Percentiles rank a stretch among this genome's conserved stretches.
Evolutionary conservation across 169 alveolate species (phyloP).

Genomic region (Eimeria falciformis): DNA sequence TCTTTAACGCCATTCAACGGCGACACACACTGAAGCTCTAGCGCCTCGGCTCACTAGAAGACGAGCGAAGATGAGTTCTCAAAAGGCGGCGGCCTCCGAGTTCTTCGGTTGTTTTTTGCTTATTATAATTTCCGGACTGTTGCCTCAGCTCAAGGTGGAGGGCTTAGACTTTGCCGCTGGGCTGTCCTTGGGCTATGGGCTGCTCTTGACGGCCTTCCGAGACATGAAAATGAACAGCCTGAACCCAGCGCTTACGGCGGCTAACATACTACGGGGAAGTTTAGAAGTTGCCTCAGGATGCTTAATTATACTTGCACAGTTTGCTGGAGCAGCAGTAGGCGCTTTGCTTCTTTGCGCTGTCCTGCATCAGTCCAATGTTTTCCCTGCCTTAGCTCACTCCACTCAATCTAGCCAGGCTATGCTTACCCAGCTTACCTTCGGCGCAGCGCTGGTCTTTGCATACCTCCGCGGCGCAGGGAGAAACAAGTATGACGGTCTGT

Average conservation of each 20-base stretch:
- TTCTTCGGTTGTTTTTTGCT: not conserved
- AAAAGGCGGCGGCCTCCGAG: constrained; percentile 20
- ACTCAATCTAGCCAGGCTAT: not conserved
- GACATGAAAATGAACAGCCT: not conserved
- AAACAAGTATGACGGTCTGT: constrained; percentile 26
- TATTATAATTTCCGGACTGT: not conserved
- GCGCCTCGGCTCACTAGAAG: not conserved
- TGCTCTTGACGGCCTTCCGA: not conserved
- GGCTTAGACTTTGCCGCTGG: not conserved
- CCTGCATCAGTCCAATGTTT: not conserved
- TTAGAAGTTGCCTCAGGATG: not conserved
- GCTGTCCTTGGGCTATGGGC: not conserved
- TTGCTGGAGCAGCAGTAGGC: constrained; percentile 16
- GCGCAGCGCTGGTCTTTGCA: constrained; percentile 31
- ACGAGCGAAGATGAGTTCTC: constrained; percentile 4
- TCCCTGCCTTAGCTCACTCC: not conserved
- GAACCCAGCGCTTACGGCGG: constrained; percentile 19
- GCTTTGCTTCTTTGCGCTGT: not conserved
- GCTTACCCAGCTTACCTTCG: not conserved
- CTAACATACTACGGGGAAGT: not conserved
- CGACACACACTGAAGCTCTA: not conserved
- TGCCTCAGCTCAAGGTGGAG: constrained; percentile 23
- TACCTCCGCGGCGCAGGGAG: not conserved
- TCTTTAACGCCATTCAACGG: not conserved
- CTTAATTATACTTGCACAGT: not conserved